Evolutionary conservation across 805 yeast species (phyloP).

Genomic region (Scheffersomyces spartinae): DNA sequence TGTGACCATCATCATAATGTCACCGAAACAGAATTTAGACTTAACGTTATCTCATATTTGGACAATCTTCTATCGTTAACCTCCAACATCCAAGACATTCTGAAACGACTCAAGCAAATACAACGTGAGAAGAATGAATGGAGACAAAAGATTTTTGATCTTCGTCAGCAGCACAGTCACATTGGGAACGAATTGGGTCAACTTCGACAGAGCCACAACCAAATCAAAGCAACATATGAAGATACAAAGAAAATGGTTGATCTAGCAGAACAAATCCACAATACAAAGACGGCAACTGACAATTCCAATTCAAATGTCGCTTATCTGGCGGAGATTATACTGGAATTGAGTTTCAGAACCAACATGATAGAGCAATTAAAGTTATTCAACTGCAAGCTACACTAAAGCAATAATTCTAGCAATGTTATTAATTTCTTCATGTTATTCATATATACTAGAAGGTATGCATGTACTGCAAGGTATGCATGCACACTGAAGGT

Average conservation of each 20-base stretch:
- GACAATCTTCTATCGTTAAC: slow-evolving; percentile 21
- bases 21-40: slow-evolving; percentile 20
- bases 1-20: slow-evolving; percentile 12
- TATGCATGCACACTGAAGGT: too few relatives aligned
- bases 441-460: too few relatives aligned
- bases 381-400: too few relatives aligned
- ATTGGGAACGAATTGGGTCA: slow-evolving; percentile 22
- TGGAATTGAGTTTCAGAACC: too few relatives aligned
- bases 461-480: too few relatives aligned
- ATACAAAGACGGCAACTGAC: too few relatives aligned
- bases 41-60: slow-evolving; percentile 16
- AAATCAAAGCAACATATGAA: slow-evolving; percentile 7
- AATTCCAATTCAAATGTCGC: too few relatives aligned
- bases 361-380: too few relatives aligned
- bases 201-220: slow-evolving; percentile 11
- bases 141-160: slow-evolving; percentile 17
- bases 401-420: too few relatives aligned
- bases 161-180: slow-evolving; percentile 16
- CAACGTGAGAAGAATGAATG: slow-evolving; percentile 21
- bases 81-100: slow-evolving; percentile 20
- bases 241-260: slow-evolving; percentile 6
- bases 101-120: slow-evolving; percentile 13
- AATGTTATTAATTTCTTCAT: too few relatives aligned
- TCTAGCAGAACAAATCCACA: slow-evolving; percentile 4
- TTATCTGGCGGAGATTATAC: too few relatives aligned